These are phyloP conservation scores for Umbilicaria muhlenbergii DNA, from an alignment of 495 filamentous ascomycete genomes.

Conservation along the genomic window DNA sequence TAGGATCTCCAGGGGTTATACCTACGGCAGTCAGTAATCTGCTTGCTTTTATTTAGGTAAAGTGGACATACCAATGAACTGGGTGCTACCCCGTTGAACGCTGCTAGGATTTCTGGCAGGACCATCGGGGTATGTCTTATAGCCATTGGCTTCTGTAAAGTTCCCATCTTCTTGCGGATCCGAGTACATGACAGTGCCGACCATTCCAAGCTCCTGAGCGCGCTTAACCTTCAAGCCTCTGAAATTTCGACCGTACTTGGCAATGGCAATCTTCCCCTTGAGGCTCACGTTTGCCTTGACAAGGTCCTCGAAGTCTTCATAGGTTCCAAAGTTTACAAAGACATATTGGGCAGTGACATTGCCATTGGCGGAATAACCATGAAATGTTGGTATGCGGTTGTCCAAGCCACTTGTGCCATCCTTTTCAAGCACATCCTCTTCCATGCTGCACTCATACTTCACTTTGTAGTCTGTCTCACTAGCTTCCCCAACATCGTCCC, in stretches of 20 bases:
- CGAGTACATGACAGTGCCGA: constrained; percentile 69
- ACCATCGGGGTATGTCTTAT: constrained; percentile 67
- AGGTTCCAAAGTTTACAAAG: constrained; percentile 82
- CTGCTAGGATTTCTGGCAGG: constrained; percentile 77
- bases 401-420: constrained; percentile 59
- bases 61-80: constrained; percentile 51
- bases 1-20: constrained; percentile 51
- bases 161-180: constrained; percentile 86
- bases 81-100: constrained; percentile 81
- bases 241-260: constrained; percentile 76
- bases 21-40: constrained; percentile 18
- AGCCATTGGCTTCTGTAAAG: constrained; percentile 66
- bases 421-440: constrained; percentile 76
- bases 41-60: constrained; percentile 2
- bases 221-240: constrained; percentile 85
- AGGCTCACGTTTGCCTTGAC: constrained; percentile 58
- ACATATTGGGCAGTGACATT: constrained; percentile 78
- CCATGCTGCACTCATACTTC: constrained; percentile 61
- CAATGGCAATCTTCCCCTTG: constrained; percentile 72
- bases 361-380: constrained; percentile 84
- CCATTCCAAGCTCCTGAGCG: constrained; percentile 82
- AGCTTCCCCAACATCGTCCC: constrained; percentile 9
- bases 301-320: constrained; percentile 72
- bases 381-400: constrained; percentile 79
- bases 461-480: constrained; percentile 35